A percentile compares a stretch with the other conserved stretches of the same genome.
These are phyloP conservation scores for Stemphylium vesicarium DNA, from an alignment of 2,329 filamentous ascomycete species.

Conservation along the genomic window DNA sequence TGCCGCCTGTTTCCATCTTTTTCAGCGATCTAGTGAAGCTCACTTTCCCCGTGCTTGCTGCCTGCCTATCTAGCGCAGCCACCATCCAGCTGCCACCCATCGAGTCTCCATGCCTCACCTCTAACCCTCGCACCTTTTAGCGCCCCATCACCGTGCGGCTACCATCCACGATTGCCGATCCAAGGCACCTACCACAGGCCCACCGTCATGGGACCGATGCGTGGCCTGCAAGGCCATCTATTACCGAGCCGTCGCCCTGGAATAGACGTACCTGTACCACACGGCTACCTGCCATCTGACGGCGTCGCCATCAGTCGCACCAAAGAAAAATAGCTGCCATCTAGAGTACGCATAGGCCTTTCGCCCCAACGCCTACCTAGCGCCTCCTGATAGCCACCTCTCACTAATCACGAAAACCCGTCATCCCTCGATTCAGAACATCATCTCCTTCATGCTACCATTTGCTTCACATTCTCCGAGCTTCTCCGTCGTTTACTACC, in stretches of 20 bases:
- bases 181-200: conserved; percentile 25
- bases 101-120: not conserved
- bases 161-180: conserved; percentile 41
- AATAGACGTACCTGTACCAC: conserved; percentile 26
- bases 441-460: not conserved
- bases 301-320: conserved; percentile 30
- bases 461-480: conserved; percentile 23
- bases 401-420: not conserved
- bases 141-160: conserved; percentile 25
- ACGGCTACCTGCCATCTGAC: conserved; percentile 23
- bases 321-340: conserved; percentile 27
- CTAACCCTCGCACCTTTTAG: conserved; percentile 15
- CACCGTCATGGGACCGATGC: conserved; percentile 30
- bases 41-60: conserved; percentile 25
- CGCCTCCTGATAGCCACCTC: conserved; percentile 17
- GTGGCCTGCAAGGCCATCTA: conserved; percentile 23
- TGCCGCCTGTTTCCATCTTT: conserved; percentile 31
- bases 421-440: not conserved
- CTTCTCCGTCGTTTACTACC: conserved; percentile 28
- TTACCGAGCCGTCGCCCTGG: conserved; percentile 25
- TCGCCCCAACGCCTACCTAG: conserved; percentile 11
- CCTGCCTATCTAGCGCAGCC: conserved; percentile 14
- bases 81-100: conserved; percentile 17
- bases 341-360: conserved; percentile 17
- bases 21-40: conserved; percentile 37